Base-by-base conservation (phyloP, 371 early-diverging fungal species). In the Coemansia sp. region DNA sequence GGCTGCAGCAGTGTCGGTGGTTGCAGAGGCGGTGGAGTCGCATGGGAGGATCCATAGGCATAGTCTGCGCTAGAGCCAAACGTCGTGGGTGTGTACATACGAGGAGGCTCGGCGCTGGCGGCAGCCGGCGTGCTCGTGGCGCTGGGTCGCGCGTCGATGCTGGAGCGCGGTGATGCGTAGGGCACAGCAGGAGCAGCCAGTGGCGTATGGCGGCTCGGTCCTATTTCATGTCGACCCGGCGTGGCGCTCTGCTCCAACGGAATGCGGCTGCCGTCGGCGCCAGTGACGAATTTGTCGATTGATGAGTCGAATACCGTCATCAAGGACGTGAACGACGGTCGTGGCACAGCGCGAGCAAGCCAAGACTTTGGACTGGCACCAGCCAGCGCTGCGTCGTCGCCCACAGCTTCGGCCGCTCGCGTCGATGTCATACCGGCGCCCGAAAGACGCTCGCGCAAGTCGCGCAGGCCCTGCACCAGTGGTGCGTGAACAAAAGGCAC, bases 401-500 rank as follows among this genome's bases (percentile, higher is more conserved):
- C 58, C 43, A 62, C 55, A 14, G 57, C 55, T 37, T 63, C 76
- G 4, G 69, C 74, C 1, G 64, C 62, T 39, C 51, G 59, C 18
- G 63, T 51, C 36, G 76, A 53, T 10, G 68, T 64, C 34, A 77
- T 75, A 3, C 79, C 80, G 3, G 60, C 33, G 3, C 67, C 75
- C 2, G 70, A 62, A 4, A 83, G 59, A 12, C 81, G 76, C 24
- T 81, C 81, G 46, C 64, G 68, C 12, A 85, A 65, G 33, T 78
- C 75, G 38, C 71, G 78, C 5, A 94, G 78, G 33, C 82, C 81
- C 14, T 88, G 84, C 3, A 81, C 77, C 62, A 94, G 86, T 2
- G 81, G 78, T 14, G 75, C 68, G 68, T 92, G 90, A 62, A 93
- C 83, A 67, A 90, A 93, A 12, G 92, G 91, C 16, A 86, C 86